These are phyloP conservation scores for Monosporozyma aerobia DNA, from an alignment of 805 yeast species.

Conservation along the genomic window DNA sequence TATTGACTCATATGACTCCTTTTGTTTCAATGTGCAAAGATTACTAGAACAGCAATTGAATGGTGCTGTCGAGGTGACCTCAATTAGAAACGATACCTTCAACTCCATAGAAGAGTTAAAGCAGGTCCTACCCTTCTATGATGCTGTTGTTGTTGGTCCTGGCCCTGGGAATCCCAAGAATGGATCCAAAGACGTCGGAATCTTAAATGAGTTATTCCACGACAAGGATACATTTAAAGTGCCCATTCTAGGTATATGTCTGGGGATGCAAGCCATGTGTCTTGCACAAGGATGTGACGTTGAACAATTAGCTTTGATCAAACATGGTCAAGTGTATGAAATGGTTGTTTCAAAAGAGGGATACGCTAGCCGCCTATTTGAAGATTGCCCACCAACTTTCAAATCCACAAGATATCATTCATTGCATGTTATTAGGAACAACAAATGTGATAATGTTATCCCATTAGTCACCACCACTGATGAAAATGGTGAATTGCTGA, in stretches of 20 bases:
- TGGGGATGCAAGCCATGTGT: conserved; percentile 85
- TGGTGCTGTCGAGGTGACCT: conserved; percentile 24
- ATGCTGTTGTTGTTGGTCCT: conserved; percentile 83
- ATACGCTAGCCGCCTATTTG: conserved; percentile 30
- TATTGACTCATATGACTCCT: conserved; percentile 92
- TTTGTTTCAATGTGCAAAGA: conserved; percentile 69
- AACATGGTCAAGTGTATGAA: conserved; percentile 77
- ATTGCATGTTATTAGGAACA: conserved; percentile 42
- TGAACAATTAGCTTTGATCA: conserved; percentile 43
- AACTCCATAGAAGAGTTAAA: conserved; percentile 31
- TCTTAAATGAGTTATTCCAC: conserved; percentile 50
- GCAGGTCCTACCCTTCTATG: conserved; percentile 42
- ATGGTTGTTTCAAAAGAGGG: conserved; percentile 25
- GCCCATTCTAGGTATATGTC: conserved; percentile 85
- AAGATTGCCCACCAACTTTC: conserved; percentile 36
- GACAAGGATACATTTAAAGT: conserved; percentile 18
- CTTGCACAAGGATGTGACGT: conserved; percentile 50
- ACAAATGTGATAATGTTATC: conserved; percentile 24
- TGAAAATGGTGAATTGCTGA: conserved; percentile 40
- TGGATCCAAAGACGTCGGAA: conserved; percentile 53
- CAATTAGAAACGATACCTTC: conserved; percentile 32
- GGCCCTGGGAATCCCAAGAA: conserved; percentile 89
- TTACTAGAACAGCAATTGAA: conserved; percentile 42
- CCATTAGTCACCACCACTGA: conserved; percentile 58
- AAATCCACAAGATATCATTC: conserved; percentile 87